These are phyloP conservation scores for Fusarium sp. DNA, from an alignment of 2,329 filamentous ascomycete genomes.

Conservation along the genomic window DNA sequence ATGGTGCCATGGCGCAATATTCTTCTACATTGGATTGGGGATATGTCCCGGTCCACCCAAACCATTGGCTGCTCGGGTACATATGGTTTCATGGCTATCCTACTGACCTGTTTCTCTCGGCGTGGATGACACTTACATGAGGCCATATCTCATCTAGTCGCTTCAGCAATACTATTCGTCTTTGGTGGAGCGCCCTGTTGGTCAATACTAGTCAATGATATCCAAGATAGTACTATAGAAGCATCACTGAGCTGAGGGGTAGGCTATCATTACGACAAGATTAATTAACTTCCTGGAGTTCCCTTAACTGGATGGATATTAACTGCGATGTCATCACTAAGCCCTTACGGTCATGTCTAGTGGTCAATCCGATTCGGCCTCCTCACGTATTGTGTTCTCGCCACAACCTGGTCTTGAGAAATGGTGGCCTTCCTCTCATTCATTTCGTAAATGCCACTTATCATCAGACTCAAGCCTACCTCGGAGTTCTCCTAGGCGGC, in stretches of 20 bases:
- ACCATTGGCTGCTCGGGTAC: neutral
- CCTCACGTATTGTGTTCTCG: neutral
- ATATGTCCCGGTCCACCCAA: neutral
- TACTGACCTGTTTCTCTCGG: neutral
- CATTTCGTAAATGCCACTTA: neutral
- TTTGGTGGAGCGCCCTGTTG: too few relatives aligned
- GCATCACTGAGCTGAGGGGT: neutral
- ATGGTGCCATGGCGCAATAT: neutral
- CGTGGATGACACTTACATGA: neutral
- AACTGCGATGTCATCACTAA: neutral
- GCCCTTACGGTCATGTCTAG: neutral
- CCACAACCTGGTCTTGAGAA: neutral
- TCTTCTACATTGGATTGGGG: neutral
- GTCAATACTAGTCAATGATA: neutral
- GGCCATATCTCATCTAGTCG: too few relatives aligned
- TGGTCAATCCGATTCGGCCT: neutral
- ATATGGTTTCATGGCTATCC: neutral
- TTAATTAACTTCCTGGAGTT: neutral
- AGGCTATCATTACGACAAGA: neutral
- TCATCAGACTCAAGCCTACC: neutral
- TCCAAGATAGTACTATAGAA: neutral
- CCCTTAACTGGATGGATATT: neutral
- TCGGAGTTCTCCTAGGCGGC: neutral
- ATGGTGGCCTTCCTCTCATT: neutral
- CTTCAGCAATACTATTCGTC: neutral